A percentile compares a stretch with the other conserved stretches of the same genome.
phyloP scores from a whole-genome alignment of 176 grass and related monocot species.

The Hsuehochloa calcarea region DNA sequence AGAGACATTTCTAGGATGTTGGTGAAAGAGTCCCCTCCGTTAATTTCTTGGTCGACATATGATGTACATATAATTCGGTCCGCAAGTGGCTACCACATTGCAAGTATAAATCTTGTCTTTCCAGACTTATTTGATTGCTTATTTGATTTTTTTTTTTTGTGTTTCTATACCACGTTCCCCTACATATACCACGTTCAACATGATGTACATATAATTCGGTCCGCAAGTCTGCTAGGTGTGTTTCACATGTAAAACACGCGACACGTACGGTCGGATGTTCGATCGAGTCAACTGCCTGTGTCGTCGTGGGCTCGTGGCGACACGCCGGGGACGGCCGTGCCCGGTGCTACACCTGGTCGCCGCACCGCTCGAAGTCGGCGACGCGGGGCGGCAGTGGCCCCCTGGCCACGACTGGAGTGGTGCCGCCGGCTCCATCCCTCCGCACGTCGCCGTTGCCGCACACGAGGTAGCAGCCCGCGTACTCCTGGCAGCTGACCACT shows the following conservation, averaged over 20 bases:
- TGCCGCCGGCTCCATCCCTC: background rate
- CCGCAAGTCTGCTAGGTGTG: no score
- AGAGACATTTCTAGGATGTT: no score
- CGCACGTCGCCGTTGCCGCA: slow-evolving; percentile 8
- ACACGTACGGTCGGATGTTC: background rate
- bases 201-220: no score
- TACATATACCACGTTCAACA: no score
- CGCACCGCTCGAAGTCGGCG: slow-evolving; percentile 37
- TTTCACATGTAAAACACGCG: background rate
- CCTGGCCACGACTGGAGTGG: background rate
- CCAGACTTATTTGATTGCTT: background rate
- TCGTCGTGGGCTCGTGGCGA: background rate
- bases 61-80: no score
- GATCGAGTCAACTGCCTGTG: background rate
- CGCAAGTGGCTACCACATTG: no score
- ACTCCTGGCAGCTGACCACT: slow-evolving; percentile 24
- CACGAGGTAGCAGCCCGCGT: slow-evolving; percentile 32
- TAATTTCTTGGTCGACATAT: no score
- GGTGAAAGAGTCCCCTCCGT: no score
- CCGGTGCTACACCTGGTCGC: background rate
- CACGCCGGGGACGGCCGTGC: background rate
- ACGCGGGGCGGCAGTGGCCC: background rate
- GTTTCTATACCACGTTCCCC: background rate
- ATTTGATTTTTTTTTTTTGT: background rate
- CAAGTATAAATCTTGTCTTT: no score